Evolutionary conservation across 2,329 filamentous ascomycete species (phyloP), one percentile per base, ranked within the genome.

Genomic region (Colletotrichum karsti): DNA sequence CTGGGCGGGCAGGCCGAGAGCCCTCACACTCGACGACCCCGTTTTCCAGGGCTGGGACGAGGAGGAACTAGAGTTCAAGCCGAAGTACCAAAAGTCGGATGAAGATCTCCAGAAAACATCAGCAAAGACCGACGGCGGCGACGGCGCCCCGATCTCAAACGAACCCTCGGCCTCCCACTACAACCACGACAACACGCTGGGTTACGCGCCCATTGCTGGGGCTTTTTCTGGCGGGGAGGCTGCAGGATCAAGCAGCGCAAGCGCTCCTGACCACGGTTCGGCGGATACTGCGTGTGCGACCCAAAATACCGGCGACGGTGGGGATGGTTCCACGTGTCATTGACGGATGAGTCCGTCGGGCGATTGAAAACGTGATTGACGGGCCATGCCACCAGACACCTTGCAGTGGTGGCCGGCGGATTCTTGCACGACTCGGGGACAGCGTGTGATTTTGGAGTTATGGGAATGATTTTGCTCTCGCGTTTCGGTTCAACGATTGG

Each of bases 41-140:
- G 44, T 60, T 22, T 60, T 50, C 57, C 35, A 60, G 33, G 57
- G 51, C 15, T 35, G 46, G 28, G 57, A 60, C 22, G 28, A 46
- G 57, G 44, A 50, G 24, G 42, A 51, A 15, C 41, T 58, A 13
- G 24, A 51, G 15, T 35, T 28, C 44, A 22, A 48, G 5, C 28
- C 39, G 12, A 60, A 39, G 10, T 30, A 37, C 5, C 57, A 41
- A 44, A 35, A 46, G 28, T 53, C 50, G 18, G 50, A 37, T 22
- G 50, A 35, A 3, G 50, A 53, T 13, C 39, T 35, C 12, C 26
- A 22, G 12, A 37, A 37, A 9, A 39, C 24, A 7, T 28, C 42
- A 4, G 33, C 33, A 7, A 18, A 26, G 15, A 33, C 9, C 7
- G 42, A 46, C 12, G 7, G 33, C 28, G 33, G 15, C n/a, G 57